Conservation (phyloP, 2,329 filamentous ascomycete genomes). For the Sclerotiophoma versabilis region DNA sequence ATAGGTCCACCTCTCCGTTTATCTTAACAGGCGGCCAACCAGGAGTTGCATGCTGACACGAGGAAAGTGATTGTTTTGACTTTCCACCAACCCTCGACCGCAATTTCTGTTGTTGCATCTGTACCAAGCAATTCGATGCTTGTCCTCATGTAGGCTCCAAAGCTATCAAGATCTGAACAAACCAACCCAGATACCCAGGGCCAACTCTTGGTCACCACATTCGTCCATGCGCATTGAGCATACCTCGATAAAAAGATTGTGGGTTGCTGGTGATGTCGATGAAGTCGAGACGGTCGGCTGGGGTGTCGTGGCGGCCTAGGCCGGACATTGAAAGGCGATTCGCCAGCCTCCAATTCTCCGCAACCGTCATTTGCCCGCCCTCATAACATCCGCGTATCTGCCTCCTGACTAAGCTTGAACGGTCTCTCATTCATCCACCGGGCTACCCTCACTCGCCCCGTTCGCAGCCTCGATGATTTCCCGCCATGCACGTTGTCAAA, state of each 20-base stretch:
- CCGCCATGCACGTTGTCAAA: not conserved
- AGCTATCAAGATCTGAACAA: too few relatives aligned
- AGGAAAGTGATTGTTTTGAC: not conserved
- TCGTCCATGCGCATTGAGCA: not conserved
- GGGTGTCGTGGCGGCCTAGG: not conserved
- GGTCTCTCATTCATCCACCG: not conserved
- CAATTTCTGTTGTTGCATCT: not conserved
- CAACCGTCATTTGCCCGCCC: not conserved
- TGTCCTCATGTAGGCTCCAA: too few relatives aligned
- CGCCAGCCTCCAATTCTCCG: not conserved
- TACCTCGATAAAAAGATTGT: not conserved
- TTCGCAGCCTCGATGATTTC: not conserved
- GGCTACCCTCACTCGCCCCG: not conserved
- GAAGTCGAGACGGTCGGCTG: not conserved
- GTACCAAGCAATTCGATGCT: not conserved
- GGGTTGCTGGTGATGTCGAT: not conserved
- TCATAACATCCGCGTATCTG: not conserved
- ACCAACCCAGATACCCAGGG: too few relatives aligned
- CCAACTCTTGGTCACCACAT: not conserved
- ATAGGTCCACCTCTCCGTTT: not conserved
- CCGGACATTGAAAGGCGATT: not conserved
- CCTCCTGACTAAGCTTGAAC: not conserved
- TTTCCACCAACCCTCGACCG: not conserved
- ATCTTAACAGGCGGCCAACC: not conserved
- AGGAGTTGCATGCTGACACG: not conserved